These are phyloP conservation scores for Kitagawia praeruptora DNA, from an alignment of 129 eudicot genomes.

Conservation along the genomic window DNA sequence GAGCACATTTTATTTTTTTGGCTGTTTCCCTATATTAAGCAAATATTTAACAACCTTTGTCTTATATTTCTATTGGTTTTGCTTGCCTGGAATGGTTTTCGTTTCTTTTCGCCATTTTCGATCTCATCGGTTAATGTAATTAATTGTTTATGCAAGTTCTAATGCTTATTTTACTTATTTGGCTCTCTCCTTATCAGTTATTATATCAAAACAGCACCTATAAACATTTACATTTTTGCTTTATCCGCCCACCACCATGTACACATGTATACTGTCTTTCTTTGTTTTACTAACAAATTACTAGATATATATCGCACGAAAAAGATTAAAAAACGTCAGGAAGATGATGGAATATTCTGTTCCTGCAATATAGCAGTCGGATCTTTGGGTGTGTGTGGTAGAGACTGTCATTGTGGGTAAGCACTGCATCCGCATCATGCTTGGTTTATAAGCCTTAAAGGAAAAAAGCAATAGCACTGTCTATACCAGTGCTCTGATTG, in stretches of 20 bases:
- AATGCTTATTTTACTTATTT: background rate
- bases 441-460: background rate
- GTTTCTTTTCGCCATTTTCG: background rate
- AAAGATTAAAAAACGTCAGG: conserved; percentile 69
- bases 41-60: background rate
- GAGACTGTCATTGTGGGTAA: conserved; percentile 98
- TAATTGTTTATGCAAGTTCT: background rate
- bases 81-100: background rate
- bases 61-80: background rate
- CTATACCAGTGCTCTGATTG: background rate
- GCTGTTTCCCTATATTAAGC: background rate
- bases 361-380: conserved; percentile 68
- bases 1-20: background rate
- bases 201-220: background rate
- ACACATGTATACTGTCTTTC: conserved; percentile 1
- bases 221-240: background rate
- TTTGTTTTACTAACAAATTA: conserved; percentile 35
- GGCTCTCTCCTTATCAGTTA: background rate
- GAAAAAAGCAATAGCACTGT: background rate
- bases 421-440: conserved; percentile 6
- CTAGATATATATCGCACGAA: conserved; percentile 73
- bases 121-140: background rate
- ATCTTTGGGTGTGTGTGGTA: conserved; percentile 68
- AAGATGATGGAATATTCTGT: conserved; percentile 97
- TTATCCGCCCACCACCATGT: background rate